Evolutionary conservation across 306 rosid genomes (phyloP).

Genomic region (Cicer cuneatum): DNA sequence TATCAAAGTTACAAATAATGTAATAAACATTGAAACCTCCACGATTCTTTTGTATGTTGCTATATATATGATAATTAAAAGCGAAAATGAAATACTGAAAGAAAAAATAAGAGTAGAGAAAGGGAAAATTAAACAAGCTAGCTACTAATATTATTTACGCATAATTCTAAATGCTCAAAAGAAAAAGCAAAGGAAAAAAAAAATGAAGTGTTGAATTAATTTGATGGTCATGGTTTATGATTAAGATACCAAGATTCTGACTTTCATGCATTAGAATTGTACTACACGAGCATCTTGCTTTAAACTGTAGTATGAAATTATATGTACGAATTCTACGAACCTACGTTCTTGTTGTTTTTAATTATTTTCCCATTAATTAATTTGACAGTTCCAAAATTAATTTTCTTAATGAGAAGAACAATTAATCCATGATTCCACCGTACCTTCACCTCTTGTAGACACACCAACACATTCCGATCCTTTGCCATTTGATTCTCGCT

Average conservation of each 20-base stretch:
- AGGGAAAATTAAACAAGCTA: slow-evolving; percentile 21
- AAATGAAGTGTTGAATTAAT: slow-evolving; percentile 45
- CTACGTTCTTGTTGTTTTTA: neutral
- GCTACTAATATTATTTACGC: slow-evolving; percentile 64
- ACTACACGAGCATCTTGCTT: slow-evolving; percentile 26
- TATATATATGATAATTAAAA: slow-evolving; percentile 38
- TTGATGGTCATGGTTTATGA: slow-evolving; percentile 60
- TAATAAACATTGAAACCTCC: slow-evolving; percentile 37
- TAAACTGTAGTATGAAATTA: slow-evolving; percentile 20
- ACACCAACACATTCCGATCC: slow-evolving; percentile 53
- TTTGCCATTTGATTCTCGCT: slow-evolving; percentile 43
- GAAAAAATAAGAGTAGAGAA: neutral
- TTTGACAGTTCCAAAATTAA: neutral
- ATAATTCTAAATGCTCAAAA: slow-evolving; percentile 49
- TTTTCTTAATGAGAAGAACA: slow-evolving; percentile 78
- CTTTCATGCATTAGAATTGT: slow-evolving; percentile 52
- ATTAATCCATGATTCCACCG: slow-evolving; percentile 91
- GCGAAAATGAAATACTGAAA: slow-evolving; percentile 21
- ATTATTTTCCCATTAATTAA: slow-evolving; percentile 1
- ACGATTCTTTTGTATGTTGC: slow-evolving; percentile 32
- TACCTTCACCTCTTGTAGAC: slow-evolving; percentile 76
- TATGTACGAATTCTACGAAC: slow-evolving; percentile 3
- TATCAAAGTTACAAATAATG: slow-evolving; percentile 23
- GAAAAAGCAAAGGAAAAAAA: neutral
- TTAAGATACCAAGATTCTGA: slow-evolving; percentile 45